Conservation (phyloP, 2,329 filamentous ascomycete species). For the Arachnopeziza araneosa region DNA sequence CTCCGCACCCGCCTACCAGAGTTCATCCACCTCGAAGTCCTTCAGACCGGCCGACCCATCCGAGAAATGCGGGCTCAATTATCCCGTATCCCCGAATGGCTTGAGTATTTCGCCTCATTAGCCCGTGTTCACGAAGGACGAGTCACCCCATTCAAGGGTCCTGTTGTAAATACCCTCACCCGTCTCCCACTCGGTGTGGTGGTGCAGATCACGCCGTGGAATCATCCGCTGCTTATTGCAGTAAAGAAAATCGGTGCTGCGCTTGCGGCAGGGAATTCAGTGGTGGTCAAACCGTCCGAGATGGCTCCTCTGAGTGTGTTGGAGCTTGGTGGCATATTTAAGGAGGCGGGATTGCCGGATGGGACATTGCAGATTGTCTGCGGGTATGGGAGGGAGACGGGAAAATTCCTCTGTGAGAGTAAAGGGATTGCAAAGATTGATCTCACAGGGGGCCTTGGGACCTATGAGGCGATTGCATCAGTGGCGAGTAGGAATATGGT, state of each 20-base stretch:
- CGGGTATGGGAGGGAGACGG: conserved; percentile 48
- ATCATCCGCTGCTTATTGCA: conserved; percentile 52
- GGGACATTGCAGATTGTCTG: conserved; percentile 42
- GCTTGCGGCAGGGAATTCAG: conserved; percentile 32
- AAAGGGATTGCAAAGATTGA: conserved; percentile 58
- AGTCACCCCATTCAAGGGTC: conserved; percentile 59
- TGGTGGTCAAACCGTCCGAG: conserved; percentile 36
- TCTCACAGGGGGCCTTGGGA: conserved; percentile 62
- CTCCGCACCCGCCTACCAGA: conserved; percentile 46
- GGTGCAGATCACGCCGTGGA: conserved; percentile 52
- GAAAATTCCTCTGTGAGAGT: conserved; percentile 50
- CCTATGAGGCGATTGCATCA: conserved; percentile 58
- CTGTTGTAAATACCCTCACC: conserved; percentile 51
- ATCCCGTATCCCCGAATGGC: conserved; percentile 60
- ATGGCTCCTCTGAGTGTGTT: conserved; percentile 39
- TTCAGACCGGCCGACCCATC: conserved; percentile 61
- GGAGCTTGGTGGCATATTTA: conserved; percentile 34
- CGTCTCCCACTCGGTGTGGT: conserved; percentile 54
- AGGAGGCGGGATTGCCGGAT: conserved; percentile 37
- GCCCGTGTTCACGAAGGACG: conserved; percentile 62
- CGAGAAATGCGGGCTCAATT: conserved; percentile 68
- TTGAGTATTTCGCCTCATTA: conserved; percentile 64
- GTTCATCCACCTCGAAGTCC: conserved; percentile 59
- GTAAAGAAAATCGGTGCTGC: conserved; percentile 40
- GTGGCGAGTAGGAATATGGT: conserved; percentile 53